phyloP scores from a whole-genome alignment of 2,329 filamentous ascomycete species.

The Penicillium hesseltinei region DNA sequence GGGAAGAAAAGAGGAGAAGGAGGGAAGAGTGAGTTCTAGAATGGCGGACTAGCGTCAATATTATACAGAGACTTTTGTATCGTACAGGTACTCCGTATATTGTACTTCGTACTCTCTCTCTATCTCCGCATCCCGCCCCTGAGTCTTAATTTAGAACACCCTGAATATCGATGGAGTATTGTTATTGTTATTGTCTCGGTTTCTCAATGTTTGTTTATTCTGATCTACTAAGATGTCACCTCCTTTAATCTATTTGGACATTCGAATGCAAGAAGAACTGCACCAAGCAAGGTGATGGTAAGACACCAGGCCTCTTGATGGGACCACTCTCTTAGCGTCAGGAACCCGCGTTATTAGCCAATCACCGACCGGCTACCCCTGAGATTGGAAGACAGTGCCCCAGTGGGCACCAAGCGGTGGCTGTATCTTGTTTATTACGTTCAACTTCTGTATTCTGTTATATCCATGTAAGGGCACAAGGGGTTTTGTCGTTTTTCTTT shows the following conservation, averaged over 20 bases:
- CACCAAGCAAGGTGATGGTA: conserved; percentile 18
- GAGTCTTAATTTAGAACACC: conserved; percentile 11
- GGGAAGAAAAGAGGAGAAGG: conserved; percentile 22
- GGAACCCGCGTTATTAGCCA: conserved; percentile 26
- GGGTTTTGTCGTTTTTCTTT: neutral
- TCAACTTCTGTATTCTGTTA: neutral
- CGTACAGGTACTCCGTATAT: neutral
- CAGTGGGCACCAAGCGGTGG: neutral
- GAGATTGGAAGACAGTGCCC: conserved; percentile 5
- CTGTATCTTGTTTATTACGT: conserved; percentile 1
- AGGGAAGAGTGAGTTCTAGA: conserved; percentile 23
- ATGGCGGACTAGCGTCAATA: conserved; percentile 13
- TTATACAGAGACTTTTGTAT: conserved; percentile 2
- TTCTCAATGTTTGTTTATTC: neutral
- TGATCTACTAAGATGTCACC: neutral
- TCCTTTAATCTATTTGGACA: conserved; percentile 1
- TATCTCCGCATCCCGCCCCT: conserved; percentile 15
- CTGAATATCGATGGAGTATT: neutral
- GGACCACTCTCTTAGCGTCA: conserved; percentile 22
- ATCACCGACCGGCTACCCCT: conserved; percentile 21
- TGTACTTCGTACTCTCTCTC: no score
- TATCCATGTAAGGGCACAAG: conserved; percentile 5
- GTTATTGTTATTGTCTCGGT: neutral
- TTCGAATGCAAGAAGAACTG: neutral
- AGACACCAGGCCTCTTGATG: conserved; percentile 7